These are phyloP conservation scores for Quercus lobata DNA, from an alignment of 331 rosid species.

Conservation along the genomic window DNA sequence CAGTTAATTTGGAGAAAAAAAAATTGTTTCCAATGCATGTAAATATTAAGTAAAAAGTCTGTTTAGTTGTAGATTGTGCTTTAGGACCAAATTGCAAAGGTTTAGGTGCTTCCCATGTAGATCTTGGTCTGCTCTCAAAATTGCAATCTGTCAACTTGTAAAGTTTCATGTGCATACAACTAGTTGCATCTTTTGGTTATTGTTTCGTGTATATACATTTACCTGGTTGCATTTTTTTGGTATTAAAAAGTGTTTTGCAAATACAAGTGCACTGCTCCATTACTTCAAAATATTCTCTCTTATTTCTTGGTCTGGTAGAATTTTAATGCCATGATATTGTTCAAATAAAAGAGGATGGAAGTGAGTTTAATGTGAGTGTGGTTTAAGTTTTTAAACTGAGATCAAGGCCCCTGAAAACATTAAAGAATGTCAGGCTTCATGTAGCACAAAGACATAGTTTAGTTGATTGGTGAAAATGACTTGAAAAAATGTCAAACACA, in stretches of 20 bases:
- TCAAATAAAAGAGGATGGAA: too few relatives aligned
- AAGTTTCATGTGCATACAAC: slow-evolving; percentile 28
- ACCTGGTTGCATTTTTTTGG: neutral
- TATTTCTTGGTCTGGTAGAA: neutral
- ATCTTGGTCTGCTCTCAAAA: slow-evolving; percentile 20
- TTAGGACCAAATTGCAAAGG: slow-evolving; percentile 19
- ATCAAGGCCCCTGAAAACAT: too few relatives aligned
- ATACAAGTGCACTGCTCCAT: neutral
- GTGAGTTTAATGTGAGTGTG: too few relatives aligned
- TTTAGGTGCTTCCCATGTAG: slow-evolving; percentile 34
- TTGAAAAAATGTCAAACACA: neutral
- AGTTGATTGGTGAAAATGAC: neutral
- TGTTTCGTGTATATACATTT: neutral
- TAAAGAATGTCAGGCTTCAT: neutral
- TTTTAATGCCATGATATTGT: neutral
- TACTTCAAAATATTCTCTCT: neutral
- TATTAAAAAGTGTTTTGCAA: neutral
- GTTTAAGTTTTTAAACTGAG: too few relatives aligned
- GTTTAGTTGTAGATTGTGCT: slow-evolving; percentile 24
- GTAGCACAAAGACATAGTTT: too few relatives aligned
- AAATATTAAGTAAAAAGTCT: slow-evolving; percentile 29
- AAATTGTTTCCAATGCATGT: slow-evolving; percentile 13
- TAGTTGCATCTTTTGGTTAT: slow-evolving; percentile 2
- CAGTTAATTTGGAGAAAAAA: slow-evolving; percentile 5
- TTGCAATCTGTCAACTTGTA: slow-evolving; percentile 32